phyloP scores from a whole-genome alignment of 805 yeast genomes.

The Saturnispora ahearnii region DNA sequence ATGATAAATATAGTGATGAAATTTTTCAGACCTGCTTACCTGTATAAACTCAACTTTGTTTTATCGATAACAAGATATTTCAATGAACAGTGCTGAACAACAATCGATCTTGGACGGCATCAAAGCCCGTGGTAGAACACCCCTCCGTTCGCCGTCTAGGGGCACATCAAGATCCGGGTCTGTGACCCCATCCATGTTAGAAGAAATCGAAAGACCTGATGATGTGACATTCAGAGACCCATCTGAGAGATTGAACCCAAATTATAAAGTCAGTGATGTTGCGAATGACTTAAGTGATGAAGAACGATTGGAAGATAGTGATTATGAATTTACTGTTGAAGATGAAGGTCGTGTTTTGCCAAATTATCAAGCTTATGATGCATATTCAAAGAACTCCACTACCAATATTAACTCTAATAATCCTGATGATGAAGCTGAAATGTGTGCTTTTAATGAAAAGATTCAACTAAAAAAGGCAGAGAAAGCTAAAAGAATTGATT shows the following conservation, averaged over 20 bases:
- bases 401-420: background rate
- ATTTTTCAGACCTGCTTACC: background rate
- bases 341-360: constrained; percentile 54
- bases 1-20: background rate
- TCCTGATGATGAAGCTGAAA: constrained; percentile 19
- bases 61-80: background rate
- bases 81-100: constrained; percentile 8
- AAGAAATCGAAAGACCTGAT: constrained; percentile 25
- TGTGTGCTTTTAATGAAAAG: constrained; percentile 17
- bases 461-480: constrained; percentile 35
- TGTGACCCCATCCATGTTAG: constrained; percentile 6
- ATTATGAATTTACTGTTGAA: constrained; percentile 50
- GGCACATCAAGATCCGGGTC: constrained; percentile 9
- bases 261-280: constrained; percentile 6
- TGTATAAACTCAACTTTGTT: background rate
- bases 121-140: background rate
- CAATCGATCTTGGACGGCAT: background rate
- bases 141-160: background rate
- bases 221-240: constrained; percentile 69
- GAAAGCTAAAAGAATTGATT: constrained; percentile 44
- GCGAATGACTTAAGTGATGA: constrained; percentile 36
- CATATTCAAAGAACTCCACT: background rate
- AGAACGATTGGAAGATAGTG: constrained; percentile 52
- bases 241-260: constrained; percentile 43
- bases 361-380: constrained; percentile 28